Base-by-base conservation (phyloP, 1,284 basidiomycete species). In the Pholiota adiposa region DNA sequence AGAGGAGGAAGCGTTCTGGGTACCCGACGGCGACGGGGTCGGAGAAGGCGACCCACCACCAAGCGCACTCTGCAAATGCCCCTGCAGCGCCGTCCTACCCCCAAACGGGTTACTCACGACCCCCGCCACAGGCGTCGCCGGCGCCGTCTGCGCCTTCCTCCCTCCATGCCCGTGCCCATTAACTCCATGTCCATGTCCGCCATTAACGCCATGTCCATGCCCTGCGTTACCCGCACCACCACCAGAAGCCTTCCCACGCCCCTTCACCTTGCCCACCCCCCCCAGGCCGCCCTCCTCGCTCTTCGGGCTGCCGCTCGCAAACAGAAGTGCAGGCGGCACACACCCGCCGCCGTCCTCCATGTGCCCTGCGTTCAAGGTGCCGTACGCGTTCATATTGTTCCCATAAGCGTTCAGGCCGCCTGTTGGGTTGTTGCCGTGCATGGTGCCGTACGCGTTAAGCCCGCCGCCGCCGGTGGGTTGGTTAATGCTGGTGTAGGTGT, bases 251-350 rank as follows among this genome's bases (percentile, higher is more conserved):
- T 65, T 21, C 61, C 54, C 56, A 9, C 46, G 31, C 25, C 31
- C 49, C 25, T 57, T 54, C 34, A 18, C 25, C 19, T 51, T 56
- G 21, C 36, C 51, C 31, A 48, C 52, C 16, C 21, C 36, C 34
- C 33, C 38, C 16, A 50, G 46, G 7, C 18, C 43, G 1, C 18
- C 3, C 12, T 38, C 19, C 14, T 50, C 54, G 3, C 54, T 46
- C 5, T 56, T 52, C 18, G 57, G n/a, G 16, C 44, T 64, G 29
- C 50, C 66, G 12, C 69, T 66, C 9, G 75, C 73, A 61, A 87
- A 86, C 1, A 92, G 75, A 54, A 90, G 76, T 0, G 87, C 86
- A 21, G 89, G 88, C 5, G 87, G 84, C 7, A 90, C 83, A 65
- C 86, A 87, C 25, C 65, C 63, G 19, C 59, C 52, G 73, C 76